A percentile compares a stretch with the other conserved stretches of the same genome.
Conservation (phyloP, 2,329 filamentous ascomycete genomes). For the Xylariomycetidae sp. region DNA sequence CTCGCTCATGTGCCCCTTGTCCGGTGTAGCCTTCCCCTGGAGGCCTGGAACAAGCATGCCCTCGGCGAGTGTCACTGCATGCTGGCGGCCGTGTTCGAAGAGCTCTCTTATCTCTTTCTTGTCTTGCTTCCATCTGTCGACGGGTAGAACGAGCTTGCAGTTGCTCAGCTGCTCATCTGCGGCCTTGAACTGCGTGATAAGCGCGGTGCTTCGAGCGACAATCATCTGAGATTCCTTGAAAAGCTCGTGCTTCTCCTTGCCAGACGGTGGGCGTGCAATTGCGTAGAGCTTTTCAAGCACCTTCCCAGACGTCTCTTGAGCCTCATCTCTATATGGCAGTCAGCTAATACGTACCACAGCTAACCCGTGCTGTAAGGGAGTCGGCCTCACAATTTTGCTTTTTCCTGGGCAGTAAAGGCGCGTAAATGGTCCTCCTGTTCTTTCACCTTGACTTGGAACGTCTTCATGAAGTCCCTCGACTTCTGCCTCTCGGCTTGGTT, state of each 20-base stretch:
- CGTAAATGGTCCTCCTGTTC: conserved; percentile 14
- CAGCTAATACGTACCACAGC: too few species aligned
- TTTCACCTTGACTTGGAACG: conserved; percentile 18
- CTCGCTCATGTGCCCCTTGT: conserved; percentile 15
- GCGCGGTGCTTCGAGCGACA: conserved; percentile 15
- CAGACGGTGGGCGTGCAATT: not conserved
- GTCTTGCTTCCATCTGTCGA: conserved; percentile 28
- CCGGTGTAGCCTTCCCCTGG: conserved; percentile 8
- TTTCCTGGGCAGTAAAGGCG: conserved; percentile 16
- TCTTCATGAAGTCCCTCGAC: conserved; percentile 24
- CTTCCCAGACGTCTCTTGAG: conserved; percentile 5
- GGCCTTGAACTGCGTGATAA: conserved; percentile 25
- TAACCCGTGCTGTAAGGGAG: too few species aligned
- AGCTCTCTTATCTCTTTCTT: conserved; percentile 26
- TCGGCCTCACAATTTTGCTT: conserved; percentile 27
- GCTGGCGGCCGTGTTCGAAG: conserved; percentile 24
- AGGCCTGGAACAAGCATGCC: conserved; percentile 15
- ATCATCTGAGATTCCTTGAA: conserved; percentile 17
- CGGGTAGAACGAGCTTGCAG: conserved; percentile 19
- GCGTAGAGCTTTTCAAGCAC: conserved; percentile 15
- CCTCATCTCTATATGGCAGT: conserved; percentile 11
- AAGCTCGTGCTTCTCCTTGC: conserved; percentile 19
- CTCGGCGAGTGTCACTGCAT: conserved; percentile 26
- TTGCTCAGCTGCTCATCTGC: conserved; percentile 20
- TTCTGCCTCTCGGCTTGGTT: conserved; percentile 21